phyloP scores from a whole-genome alignment of 1,284 basidiomycete genomes.

The Trichosporon faecale region DNA sequence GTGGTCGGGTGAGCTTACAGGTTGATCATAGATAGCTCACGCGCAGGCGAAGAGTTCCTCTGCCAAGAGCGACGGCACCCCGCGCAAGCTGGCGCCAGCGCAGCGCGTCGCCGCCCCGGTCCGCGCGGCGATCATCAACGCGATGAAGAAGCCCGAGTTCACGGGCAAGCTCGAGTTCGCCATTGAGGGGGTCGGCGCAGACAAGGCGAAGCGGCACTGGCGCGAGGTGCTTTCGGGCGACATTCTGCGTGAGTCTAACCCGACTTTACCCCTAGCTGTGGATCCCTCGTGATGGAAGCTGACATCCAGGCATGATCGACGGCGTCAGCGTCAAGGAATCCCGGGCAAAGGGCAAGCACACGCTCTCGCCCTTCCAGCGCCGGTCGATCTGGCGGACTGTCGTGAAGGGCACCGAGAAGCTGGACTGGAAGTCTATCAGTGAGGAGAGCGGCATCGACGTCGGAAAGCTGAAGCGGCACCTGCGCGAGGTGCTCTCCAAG shows the following conservation, averaged over 20 bases:
- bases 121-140: slow-evolving; percentile 28
- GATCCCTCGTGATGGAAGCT: neutral
- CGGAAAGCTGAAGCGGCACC: slow-evolving; percentile 37
- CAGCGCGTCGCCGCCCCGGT: slow-evolving; percentile 27
- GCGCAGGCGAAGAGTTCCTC: neutral
- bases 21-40: neutral
- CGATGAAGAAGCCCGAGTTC: slow-evolving; percentile 21
- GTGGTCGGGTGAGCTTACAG: neutral
- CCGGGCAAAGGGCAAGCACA: slow-evolving; percentile 17
- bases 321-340: slow-evolving; percentile 1
- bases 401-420: slow-evolving; percentile 22
- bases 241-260: slow-evolving; percentile 12
- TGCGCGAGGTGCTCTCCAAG: slow-evolving; percentile 37
- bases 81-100: slow-evolving; percentile 23
- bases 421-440: slow-evolving; percentile 13
- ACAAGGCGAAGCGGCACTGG: slow-evolving; percentile 37
- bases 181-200: slow-evolving; percentile 6
- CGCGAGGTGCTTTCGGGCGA: slow-evolving; percentile 35
- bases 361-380: slow-evolving; percentile 12
- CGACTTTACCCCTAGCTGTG: neutral
- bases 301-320: slow-evolving; percentile 7
- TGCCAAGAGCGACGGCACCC: neutral
- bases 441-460: slow-evolving; percentile 18
- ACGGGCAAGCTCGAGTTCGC: slow-evolving; percentile 23
- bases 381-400: slow-evolving; percentile 28